phyloP scores from a whole-genome alignment of 2,329 filamentous ascomycete genomes.

The Cryphonectria carpinicola region DNA sequence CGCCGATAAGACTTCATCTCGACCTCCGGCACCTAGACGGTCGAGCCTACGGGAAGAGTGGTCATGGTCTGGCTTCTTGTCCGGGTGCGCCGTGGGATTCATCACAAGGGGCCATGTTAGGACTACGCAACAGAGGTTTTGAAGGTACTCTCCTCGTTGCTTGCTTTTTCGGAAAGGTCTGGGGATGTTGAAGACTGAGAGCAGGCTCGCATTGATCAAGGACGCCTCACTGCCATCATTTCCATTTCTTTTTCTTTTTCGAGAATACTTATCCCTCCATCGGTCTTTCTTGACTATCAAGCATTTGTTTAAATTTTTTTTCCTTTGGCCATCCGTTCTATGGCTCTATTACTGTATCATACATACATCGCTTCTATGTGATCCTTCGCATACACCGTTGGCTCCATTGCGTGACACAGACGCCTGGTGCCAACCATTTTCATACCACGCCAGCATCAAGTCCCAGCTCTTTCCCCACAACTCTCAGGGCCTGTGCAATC shows the following conservation, averaged over 20 bases:
- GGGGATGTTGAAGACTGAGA: background rate
- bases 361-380: background rate
- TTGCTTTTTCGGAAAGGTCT: background rate
- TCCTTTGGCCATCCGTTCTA: background rate
- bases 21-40: slow-evolving; percentile 1
- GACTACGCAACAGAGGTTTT: slow-evolving; percentile 20
- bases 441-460: slow-evolving; percentile 27
- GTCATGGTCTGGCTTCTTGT: slow-evolving; percentile 21
- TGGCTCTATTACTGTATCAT: background rate
- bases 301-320: background rate
- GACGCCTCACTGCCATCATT: background rate
- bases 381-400: background rate
- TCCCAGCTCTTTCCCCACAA: slow-evolving; percentile 63
- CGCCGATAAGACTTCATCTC: slow-evolving; percentile 1
- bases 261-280: too few relatives aligned
- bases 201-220: background rate
- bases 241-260: too few relatives aligned
- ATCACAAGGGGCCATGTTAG: slow-evolving; percentile 21
- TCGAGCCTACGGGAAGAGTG: background rate
- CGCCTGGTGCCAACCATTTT: background rate
- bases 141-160: background rate
- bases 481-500: slow-evolving; percentile 63
- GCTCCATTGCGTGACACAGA: background rate
- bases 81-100: slow-evolving; percentile 22
- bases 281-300: background rate